Base-by-base conservation (phyloP, 345 rosid species). In the Rhizophora mangle region DNA sequence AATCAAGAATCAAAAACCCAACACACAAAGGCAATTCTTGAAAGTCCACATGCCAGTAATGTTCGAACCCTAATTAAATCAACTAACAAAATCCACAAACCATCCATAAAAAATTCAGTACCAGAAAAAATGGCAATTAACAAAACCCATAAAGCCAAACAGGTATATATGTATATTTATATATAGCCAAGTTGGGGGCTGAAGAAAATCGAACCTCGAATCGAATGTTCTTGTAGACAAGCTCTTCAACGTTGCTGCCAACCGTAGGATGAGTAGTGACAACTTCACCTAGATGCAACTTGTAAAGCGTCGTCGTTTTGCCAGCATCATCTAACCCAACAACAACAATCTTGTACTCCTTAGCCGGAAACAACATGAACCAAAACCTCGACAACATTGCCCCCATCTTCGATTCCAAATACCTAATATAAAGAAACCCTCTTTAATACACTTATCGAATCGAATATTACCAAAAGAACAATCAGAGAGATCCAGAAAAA, bases 271-370 rank as follows among this genome's bases (percentile, higher is more conserved):
- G 97, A 55, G 99, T 95, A 20, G 98, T 90, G 11, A 95, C 98
- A 15, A 95, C 99, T 79, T 95, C 99, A 6, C 98, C 99, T 21
- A 95, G 75, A 31, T 92, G 98, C 74, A 95, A 82, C 70, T 92
- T 92, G 77, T 92, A 95, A 83, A 95, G 97, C 67, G 98, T 92
- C 24, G 98, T 95, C 37, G 97, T 95, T 85, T 95, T 92, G 46
- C 99, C 97, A 1, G 99, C 98, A 82, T 92, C 90, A 77, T 95
- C 99, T 76, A 95, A 83, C 63, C 99, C 99, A 16, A 95, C 98
- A 26, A 95, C 97, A 60, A 92, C 93, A 51, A 95, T 95, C 89
- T 95, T 95, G 65, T 95, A 92, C 88, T 95, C 98, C 77, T 95
- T 90, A 2, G 92, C 96, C 6, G 99, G 96, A 74, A 92, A 95